Evolutionary conservation across 306 rosid species (phyloP).

Genomic region (Acacia confusa): DNA sequence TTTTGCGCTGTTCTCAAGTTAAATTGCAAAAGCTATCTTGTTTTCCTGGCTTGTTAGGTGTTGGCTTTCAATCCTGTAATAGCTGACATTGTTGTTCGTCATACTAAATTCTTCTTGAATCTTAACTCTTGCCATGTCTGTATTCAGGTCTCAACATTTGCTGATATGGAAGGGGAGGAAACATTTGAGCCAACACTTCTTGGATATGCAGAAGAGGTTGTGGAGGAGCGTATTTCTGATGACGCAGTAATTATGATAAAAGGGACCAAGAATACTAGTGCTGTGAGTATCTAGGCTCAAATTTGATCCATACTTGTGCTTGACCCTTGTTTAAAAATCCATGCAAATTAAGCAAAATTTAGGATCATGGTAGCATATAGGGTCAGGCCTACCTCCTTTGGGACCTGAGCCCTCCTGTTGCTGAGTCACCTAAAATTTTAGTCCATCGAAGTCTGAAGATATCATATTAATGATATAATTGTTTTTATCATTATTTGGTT

Average conservation of each 20-base stretch:
- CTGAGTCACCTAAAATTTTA: neutral
- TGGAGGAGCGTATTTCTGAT: constrained; percentile 91
- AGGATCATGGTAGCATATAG: neutral
- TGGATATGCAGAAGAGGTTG: constrained; percentile 95
- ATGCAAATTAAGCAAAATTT: neutral
- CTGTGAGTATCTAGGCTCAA: constrained; percentile 56
- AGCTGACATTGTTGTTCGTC: neutral
- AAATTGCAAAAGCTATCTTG: neutral
- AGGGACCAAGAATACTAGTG: constrained; percentile 85
- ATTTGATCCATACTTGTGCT: neutral
- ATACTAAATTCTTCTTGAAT: constrained; percentile 7
- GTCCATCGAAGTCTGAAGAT: neutral
- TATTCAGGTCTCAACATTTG: constrained; percentile 87
- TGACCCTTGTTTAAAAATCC: neutral
- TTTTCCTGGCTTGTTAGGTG: neutral
- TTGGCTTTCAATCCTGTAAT: neutral
- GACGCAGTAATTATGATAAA: constrained; percentile 88
- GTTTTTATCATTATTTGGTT: no score
- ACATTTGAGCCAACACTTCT: constrained; percentile 91
- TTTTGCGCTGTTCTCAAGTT: constrained; percentile 3
- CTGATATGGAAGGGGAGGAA: constrained; percentile 99
- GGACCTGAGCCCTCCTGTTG: neutral
- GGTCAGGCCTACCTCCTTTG: neutral
- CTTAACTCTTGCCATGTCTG: constrained; percentile 19
- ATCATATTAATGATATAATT: neutral